Conservation (phyloP, 257 asterid species). For the Solanum chmielewskii region DNA sequence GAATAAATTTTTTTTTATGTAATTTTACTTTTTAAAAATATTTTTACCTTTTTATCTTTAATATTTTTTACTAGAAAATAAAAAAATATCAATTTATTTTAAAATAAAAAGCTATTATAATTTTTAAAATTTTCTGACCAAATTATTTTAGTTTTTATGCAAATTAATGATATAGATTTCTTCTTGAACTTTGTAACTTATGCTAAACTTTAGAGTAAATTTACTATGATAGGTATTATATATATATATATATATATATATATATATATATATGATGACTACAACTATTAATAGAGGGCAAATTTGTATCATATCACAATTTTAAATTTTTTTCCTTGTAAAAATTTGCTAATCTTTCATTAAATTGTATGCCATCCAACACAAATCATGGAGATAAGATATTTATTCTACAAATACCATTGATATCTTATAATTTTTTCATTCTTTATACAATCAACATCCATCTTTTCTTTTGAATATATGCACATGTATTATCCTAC, state of each 20-base stretch:
- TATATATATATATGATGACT: background rate
- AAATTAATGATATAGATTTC: background rate
- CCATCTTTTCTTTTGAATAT: background rate
- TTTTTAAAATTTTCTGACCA: too few species aligned
- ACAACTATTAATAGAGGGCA: background rate
- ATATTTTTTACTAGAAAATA: too few species aligned
- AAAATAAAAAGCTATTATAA: too few species aligned
- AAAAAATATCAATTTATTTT: too few species aligned
- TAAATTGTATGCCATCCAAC: background rate
- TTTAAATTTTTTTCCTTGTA: background rate
- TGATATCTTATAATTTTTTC: background rate
- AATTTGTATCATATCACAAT: background rate
- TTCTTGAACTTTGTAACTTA: background rate
- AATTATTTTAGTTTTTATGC: too few species aligned
- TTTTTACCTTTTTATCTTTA: too few species aligned
- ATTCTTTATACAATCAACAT: background rate
- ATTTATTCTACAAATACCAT: background rate
- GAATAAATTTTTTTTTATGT: too few species aligned
- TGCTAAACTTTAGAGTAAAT: background rate
- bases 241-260: too few species aligned
- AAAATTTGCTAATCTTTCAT: background rate
- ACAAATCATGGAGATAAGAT: background rate
- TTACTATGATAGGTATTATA: too few species aligned
- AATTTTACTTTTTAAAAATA: too few species aligned
- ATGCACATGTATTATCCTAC: background rate